Evolutionary conservation across 164 flowering plant species (phyloP), one percentile per base, ranked within the genome.

Genomic region (Macadamia tetraphylla): DNA sequence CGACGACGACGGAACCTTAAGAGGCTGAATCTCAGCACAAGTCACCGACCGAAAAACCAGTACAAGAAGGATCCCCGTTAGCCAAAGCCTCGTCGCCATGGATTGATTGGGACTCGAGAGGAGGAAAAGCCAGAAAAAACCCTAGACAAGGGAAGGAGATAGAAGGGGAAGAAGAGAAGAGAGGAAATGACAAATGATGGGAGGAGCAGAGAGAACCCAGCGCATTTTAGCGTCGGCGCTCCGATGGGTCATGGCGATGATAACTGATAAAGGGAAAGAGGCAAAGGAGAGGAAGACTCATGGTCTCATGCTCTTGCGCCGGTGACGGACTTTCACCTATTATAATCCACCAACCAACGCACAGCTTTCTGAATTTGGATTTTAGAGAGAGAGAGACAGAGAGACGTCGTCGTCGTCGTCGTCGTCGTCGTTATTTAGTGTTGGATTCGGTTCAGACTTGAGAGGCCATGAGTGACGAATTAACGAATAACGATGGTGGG

Each of bases 21-120:
- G 52, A 9, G 65, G 49, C 43, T 70, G 75, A 35, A 5, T 5
- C 3, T 35, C 40, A 35, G 3, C 80, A 51, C 57, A 71, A 0
- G 76, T 59, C 59, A 75, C 71, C 35, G 74, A 77, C 58, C 63
- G 75, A 63, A 64, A 73, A 1, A 80, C 40, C 52, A 75, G 5
- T 40, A 81, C 29, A 15, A 77, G 1, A 42, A 75, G 14, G 67
- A 83, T 43, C 76, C 75, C 68, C 60, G 71, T 51, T 12, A 48
- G 72, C 76, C 70, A 74, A 72, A 69, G 58, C 80, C 77, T 74
- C 52, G 51, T 40, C 68, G 63, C 76, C 83, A 77, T 77, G 32
- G 48, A 29, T 72, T 62, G 8, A 23, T 23, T 23, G 15, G 12
- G 2, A 7, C 51, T 14, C 56, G 40, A 7, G 13, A 58, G 14